Conservation (phyloP, 768 basidiomycete genomes). For the Trametes gibbosa region DNA sequence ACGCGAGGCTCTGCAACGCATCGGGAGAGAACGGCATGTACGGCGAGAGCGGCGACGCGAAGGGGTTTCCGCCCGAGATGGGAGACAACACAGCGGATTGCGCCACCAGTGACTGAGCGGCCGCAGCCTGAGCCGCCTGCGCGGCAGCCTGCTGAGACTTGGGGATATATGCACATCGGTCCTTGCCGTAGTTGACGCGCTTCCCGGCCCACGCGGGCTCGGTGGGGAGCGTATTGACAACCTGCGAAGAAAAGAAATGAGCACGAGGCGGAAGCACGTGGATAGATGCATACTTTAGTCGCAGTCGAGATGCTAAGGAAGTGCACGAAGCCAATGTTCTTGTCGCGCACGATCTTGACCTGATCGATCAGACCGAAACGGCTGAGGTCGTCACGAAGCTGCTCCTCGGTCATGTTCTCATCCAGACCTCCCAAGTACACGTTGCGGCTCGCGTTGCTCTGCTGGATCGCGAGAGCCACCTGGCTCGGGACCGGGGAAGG, state of each 20-base stretch:
- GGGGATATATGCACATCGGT: conserved; percentile 96
- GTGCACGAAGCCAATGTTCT: conserved; percentile 99
- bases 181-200: conserved; percentile 97
- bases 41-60: conserved; percentile 29
- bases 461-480: conserved; percentile 84
- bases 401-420: conserved; percentile 86
- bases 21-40: conserved; percentile 41
- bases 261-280: background rate
- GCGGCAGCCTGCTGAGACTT: conserved; percentile 91
- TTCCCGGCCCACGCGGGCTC: conserved; percentile 95
- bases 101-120: conserved; percentile 66
- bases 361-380: conserved; percentile 97
- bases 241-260: conserved; percentile 43
- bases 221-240: conserved; percentile 88
- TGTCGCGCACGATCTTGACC: conserved; percentile 98
- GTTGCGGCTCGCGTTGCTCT: conserved; percentile 91
- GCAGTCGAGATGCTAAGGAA: conserved; percentile 94
- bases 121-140: conserved; percentile 84
- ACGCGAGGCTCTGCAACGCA: conserved; percentile 50
- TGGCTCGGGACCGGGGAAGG: conserved; percentile 83
- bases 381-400: conserved; percentile 85
- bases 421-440: conserved; percentile 96
- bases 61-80: conserved; percentile 28
- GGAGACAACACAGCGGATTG: conserved; percentile 43
- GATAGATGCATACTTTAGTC: conserved; percentile 69